phyloP scores from a whole-genome alignment of 176 grass and related monocot species.

The Thinopyrum elongatum region DNA sequence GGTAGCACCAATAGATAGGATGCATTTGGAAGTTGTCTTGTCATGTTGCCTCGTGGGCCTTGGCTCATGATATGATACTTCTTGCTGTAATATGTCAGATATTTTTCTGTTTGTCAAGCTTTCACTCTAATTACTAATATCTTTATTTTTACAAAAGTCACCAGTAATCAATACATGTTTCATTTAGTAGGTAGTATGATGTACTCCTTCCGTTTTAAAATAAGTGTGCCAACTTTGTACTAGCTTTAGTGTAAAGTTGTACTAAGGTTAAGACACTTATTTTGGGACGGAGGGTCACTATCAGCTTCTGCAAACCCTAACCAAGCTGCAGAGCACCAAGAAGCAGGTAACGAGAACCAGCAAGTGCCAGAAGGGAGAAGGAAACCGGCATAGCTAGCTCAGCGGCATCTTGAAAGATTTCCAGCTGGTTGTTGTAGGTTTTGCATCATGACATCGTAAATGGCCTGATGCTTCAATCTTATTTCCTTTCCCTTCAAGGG shows the following conservation, averaged over 20 bases:
- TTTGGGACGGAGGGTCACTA: too few relatives aligned
- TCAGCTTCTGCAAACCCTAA: slow-evolving; percentile 56
- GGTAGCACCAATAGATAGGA: neutral
- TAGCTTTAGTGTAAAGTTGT: too few relatives aligned
- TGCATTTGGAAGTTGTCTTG: neutral
- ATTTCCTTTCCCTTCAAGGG: too few relatives aligned
- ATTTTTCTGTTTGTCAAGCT: neutral
- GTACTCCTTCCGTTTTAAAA: too few relatives aligned
- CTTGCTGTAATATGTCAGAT: neutral
- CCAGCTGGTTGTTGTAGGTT: slow-evolving; percentile 75
- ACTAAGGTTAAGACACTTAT: too few relatives aligned
- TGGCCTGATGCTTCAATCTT: too few relatives aligned
- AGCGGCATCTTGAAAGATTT: slow-evolving; percentile 69
- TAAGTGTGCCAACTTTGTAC: too few relatives aligned
- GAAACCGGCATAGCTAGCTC: slow-evolving; percentile 49
- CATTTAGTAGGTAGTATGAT: neutral
- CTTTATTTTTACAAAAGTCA: neutral
- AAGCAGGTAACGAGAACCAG: slow-evolving; percentile 54
- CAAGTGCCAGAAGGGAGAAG: slow-evolving; percentile 31
- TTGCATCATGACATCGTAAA: slow-evolving; percentile 34
- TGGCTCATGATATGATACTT: slow-evolving; percentile 15
- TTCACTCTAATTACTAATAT: neutral
- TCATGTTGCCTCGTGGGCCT: neutral
- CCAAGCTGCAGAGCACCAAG: slow-evolving; percentile 54
- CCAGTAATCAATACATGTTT: neutral